Base-by-base conservation (phyloP, 2,329 filamentous ascomycete species). In the Beauveria brongniartii region DNA sequence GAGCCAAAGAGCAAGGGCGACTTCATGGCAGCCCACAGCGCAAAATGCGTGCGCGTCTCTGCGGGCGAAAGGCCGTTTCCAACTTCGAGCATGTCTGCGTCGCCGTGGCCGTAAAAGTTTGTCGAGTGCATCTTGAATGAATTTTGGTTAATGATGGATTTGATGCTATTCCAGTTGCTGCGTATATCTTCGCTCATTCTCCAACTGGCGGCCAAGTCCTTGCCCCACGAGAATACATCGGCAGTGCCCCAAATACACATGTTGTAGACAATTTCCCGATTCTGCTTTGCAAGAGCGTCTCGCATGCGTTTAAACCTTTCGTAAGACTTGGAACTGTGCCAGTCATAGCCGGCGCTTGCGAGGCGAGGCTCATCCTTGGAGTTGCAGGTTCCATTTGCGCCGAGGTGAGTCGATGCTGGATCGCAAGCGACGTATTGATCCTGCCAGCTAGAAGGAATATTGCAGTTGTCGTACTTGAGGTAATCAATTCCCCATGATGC, bases 401-500 rank as follows among this genome's bases (percentile, higher is more conserved):
- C 47, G 6, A 50, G 18, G 12, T 52, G 26, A 12, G 50, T 50
- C 16, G 48, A 46, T 26, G 34, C 18, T 20, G 57, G 50, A n/a
- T 53, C 57, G 18, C 57, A 60, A n/a, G 47, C 47, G 18, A 53
- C 47, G n/a, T 54, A 60, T 26, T 60, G 22, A 50, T 60, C 57
- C 8, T 53, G 40, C 57, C 57, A 60, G 16, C 24, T 16, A 3
- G 22, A 14, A 5, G 59, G 59, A 22, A 55, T 24, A 14, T 61
- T 61, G 52, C 59, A 61, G 44, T 61, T 61, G 9, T 61, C 59
- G 16, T 55, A 55, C 41, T 55, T 55, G 10, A 55, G 16, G 12
- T 55, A 85, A 66, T 85, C 82, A 60, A 86, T 76, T 3, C 79
- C 82, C 83, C 83, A 86, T 20, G 76, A 73, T 1, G 81, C 80